These are phyloP conservation scores for Crucibulum laeve DNA, from an alignment of 768 basidiomycete genomes.

Conservation along the genomic window DNA sequence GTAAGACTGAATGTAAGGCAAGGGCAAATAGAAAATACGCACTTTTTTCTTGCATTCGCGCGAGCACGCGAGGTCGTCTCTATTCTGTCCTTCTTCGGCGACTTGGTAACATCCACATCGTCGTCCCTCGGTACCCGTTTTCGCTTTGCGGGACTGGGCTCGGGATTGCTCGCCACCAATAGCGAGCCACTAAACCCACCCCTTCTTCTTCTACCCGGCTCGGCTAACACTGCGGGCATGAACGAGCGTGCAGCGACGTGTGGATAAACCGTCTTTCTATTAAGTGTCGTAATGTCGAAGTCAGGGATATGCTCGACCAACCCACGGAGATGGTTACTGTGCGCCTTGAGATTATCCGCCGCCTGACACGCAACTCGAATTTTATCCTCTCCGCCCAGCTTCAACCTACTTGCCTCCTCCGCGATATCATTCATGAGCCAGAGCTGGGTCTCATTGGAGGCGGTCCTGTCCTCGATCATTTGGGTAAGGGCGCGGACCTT, in stretches of 20 bases:
- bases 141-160: constrained; percentile 63
- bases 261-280: constrained; percentile 67
- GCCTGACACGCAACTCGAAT: constrained; percentile 91
- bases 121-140: constrained; percentile 61
- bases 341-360: constrained; percentile 77
- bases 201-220: constrained; percentile 62
- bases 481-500: constrained; percentile 74
- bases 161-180: constrained; percentile 42
- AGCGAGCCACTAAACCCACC: constrained; percentile 53
- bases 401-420: constrained; percentile 87
- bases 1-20: constrained; percentile 5
- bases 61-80: constrained; percentile 47
- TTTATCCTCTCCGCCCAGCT: constrained; percentile 96
- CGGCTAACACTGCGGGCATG: constrained; percentile 55
- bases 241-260: constrained; percentile 69
- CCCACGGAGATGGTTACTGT: constrained; percentile 55
- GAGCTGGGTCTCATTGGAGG: constrained; percentile 69
- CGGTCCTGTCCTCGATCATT: constrained; percentile 66
- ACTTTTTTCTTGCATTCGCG: constrained; percentile 62
- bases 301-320: constrained; percentile 62
- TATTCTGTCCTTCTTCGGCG: constrained; percentile 60
- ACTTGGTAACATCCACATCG: constrained; percentile 52
- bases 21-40: constrained; percentile 17
- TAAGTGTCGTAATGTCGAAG: constrained; percentile 53
- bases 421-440: constrained; percentile 89